These are phyloP conservation scores for Aspergillus ustus DNA, from an alignment of 2,329 filamentous ascomycete genomes.

Conservation along the genomic window DNA sequence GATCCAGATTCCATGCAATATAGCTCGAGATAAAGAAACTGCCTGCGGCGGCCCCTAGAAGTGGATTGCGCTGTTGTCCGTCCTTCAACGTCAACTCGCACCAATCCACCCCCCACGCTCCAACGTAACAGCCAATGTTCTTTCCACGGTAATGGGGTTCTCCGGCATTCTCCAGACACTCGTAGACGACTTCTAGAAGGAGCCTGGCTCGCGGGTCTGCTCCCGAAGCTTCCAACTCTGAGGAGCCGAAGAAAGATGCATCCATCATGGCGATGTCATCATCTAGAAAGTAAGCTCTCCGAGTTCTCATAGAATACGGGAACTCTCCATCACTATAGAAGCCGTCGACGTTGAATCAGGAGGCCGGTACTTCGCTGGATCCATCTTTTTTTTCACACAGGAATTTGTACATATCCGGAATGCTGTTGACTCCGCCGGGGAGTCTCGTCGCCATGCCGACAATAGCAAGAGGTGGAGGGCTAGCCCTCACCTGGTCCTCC, in stretches of 20 bases:
- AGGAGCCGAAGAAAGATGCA: constrained; percentile 29
- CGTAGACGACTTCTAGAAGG: constrained; percentile 35
- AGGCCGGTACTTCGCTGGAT: constrained; percentile 22
- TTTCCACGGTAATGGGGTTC: constrained; percentile 31
- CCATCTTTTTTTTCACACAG: constrained; percentile 22
- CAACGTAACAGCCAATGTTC: constrained; percentile 31
- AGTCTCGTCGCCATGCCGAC: constrained; percentile 26
- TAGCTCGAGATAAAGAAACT: constrained; percentile 3
- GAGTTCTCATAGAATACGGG: constrained; percentile 8
- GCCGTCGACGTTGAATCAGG: constrained; percentile 29
- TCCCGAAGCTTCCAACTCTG: constrained; percentile 19
- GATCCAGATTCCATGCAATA: neutral
- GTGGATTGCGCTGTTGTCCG: constrained; percentile 2
- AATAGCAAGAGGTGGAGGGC: constrained; percentile 12
- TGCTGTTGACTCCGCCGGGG: constrained; percentile 18
- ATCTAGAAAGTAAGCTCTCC: constrained; percentile 30
- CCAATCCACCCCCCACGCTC: constrained; percentile 26
- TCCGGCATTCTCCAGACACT: constrained; percentile 36
- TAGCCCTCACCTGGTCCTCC: no score
- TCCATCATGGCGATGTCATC: constrained; percentile 32
- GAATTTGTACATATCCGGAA: constrained; percentile 12
- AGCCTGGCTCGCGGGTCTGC: constrained; percentile 37
- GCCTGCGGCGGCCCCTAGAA: neutral
- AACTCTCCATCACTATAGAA: constrained; percentile 22
- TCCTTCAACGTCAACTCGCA: constrained; percentile 19